Evolutionary conservation across 805 yeast genomes (phyloP).

Genomic region (Blastobotrys mokoenaii): DNA sequence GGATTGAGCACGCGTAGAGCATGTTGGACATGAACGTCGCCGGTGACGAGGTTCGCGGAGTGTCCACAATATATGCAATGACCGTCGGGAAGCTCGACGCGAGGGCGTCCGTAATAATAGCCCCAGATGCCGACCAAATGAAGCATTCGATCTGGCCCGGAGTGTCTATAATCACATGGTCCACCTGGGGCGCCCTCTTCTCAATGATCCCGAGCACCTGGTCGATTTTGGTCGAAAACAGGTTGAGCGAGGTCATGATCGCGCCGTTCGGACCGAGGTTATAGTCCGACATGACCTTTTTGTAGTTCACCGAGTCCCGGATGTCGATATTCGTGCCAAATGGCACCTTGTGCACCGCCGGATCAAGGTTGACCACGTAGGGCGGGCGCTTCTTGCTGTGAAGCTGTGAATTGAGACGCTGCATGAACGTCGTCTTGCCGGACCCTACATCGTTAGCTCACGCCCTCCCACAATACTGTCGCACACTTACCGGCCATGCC

Average conservation of each 20-base stretch:
- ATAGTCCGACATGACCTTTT: constrained; percentile 91
- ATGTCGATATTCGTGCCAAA: constrained; percentile 92
- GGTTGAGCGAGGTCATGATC: constrained; percentile 85
- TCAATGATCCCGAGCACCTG: constrained; percentile 84
- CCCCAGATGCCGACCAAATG: constrained; percentile 97
- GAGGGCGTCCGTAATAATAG: constrained; percentile 92
- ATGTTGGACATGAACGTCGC: constrained; percentile 96
- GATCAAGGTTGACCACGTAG: constrained; percentile 89
- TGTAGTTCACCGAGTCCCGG: constrained; percentile 90
- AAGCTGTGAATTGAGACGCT: constrained; percentile 81
- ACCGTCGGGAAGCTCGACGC: constrained; percentile 95
- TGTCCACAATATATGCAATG: constrained; percentile 90
- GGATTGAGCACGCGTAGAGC: constrained; percentile 95
- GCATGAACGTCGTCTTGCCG: constrained; percentile 98
- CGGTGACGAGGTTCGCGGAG: constrained; percentile 90
- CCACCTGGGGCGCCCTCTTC: constrained; percentile 49
- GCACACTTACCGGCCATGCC: constrained; percentile 49
- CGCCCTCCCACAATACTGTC: neutral
- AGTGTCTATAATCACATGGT: constrained; percentile 83
- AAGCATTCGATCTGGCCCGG: constrained; percentile 99
- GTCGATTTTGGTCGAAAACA: constrained; percentile 91
- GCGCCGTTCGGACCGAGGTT: constrained; percentile 98
- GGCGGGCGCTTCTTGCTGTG: constrained; percentile 63
- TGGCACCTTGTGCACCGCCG: constrained; percentile 92
- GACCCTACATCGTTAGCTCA: constrained; percentile 35